Percentiles rank a stretch among this genome's conserved stretches.
Conservation (phyloP, 2,329 filamentous ascomycete genomes). For the Sporothrix globosa region DNA sequence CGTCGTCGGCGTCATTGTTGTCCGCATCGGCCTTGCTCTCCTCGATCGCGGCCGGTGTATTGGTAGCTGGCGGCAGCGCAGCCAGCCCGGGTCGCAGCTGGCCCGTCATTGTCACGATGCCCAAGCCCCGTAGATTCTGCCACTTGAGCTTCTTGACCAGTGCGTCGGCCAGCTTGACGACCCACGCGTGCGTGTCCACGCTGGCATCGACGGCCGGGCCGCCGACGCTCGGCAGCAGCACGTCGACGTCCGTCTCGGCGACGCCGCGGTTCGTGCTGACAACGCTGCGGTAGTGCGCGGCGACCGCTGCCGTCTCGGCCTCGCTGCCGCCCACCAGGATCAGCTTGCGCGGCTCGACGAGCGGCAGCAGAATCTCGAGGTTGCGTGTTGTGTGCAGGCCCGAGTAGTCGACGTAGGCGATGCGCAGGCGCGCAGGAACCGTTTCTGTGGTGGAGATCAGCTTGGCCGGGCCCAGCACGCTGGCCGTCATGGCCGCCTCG, state of each 20-base stretch:
- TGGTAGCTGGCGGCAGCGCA: constrained; percentile 32
- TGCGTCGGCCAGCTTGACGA: constrained; percentile 82
- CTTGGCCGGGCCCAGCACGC: constrained; percentile 71
- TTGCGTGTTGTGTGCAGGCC: constrained; percentile 93
- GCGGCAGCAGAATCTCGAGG: constrained; percentile 89
- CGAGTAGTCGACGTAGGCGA: constrained; percentile 89
- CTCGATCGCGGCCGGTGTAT: constrained; percentile 49
- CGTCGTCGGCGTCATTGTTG: constrained; percentile 51
- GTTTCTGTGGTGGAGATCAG: constrained; percentile 66
- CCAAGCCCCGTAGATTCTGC: constrained; percentile 89
- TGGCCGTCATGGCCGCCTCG: constrained; percentile 55
- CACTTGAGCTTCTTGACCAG: constrained; percentile 87
- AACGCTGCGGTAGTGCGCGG: constrained; percentile 76
- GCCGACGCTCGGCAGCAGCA: constrained; percentile 81
- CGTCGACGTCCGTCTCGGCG: constrained; percentile 60
- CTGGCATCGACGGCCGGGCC: constrained; percentile 75
- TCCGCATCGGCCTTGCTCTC: constrained; percentile 29
- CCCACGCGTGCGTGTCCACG: constrained; percentile 97
- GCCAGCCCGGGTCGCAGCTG: constrained; percentile 52
- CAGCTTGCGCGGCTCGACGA: constrained; percentile 91
- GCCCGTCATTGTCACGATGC: constrained; percentile 91
- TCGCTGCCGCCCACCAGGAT: constrained; percentile 84
- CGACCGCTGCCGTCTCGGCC: constrained; percentile 77
- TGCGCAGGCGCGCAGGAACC: constrained; percentile 70
- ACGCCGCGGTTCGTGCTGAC: constrained; percentile 53